Evolutionary conservation across 805 yeast genomes (phyloP).

Genomic region (Candida coquimbonensis): DNA sequence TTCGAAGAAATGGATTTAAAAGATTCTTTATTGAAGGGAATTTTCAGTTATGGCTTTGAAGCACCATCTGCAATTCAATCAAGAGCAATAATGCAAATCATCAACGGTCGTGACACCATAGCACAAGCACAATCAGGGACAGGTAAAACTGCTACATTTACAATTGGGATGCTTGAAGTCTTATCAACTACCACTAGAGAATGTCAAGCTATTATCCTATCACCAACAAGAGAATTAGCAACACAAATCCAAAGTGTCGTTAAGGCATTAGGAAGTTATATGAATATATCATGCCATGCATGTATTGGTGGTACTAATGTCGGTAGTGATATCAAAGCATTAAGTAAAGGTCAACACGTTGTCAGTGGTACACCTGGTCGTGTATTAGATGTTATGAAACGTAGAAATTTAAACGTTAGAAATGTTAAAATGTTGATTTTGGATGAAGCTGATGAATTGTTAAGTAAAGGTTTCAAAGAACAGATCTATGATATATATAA

Average conservation of each 20-base stretch:
- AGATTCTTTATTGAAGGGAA: slow-evolving; percentile 53
- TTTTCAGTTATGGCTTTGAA: slow-evolving; percentile 90
- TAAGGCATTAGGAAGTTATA: slow-evolving; percentile 75
- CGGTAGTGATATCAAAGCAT: slow-evolving; percentile 69
- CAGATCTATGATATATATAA: slow-evolving; percentile 91
- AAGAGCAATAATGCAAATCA: slow-evolving; percentile 93
- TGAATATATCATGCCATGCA: slow-evolving; percentile 83
- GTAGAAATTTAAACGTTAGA: slow-evolving; percentile 68
- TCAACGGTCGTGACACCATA: slow-evolving; percentile 88
- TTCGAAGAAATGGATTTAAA: slow-evolving; percentile 78
- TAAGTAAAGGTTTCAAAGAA: slow-evolving; percentile 89
- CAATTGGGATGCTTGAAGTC: slow-evolving; percentile 87
- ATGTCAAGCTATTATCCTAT: slow-evolving; percentile 82
- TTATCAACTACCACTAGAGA: slow-evolving; percentile 67
- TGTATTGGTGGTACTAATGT: slow-evolving; percentile 91
- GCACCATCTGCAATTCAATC: slow-evolving; percentile 96
- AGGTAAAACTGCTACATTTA: slow-evolving; percentile 97
- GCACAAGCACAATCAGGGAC: slow-evolving; percentile 99
- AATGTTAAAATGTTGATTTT: slow-evolving; percentile 80
- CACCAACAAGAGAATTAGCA: slow-evolving; percentile 97
- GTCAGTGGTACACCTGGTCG: slow-evolving; percentile 98
- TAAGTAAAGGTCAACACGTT: slow-evolving; percentile 78
- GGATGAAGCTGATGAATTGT: slow-evolving; percentile 96
- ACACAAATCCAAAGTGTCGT: slow-evolving; percentile 88
- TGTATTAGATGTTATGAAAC: slow-evolving; percentile 82